Percentiles rank a stretch among this genome's conserved stretches.
Evolutionary conservation across 2,329 filamentous ascomycete genomes (phyloP).

Genomic region (Nectriaceae sp.): DNA sequence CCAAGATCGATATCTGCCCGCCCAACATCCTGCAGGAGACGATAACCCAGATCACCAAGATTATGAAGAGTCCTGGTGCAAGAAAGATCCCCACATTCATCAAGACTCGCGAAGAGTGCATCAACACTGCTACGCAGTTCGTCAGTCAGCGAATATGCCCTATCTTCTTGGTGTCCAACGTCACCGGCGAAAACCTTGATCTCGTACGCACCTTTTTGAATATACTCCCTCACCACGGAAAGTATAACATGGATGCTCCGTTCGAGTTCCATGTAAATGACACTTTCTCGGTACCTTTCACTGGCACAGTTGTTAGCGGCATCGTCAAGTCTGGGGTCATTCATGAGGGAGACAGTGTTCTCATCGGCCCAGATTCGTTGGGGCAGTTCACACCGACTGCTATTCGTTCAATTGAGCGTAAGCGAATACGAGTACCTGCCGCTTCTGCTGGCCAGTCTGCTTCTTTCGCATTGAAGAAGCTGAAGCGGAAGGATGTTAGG

Average conservation of each 20-base stretch:
- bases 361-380: slow-evolving; percentile 87
- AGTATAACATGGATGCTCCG: slow-evolving; percentile 83
- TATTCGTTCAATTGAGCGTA: slow-evolving; percentile 91
- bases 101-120: slow-evolving; percentile 85
- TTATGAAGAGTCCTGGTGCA: slow-evolving; percentile 90
- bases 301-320: slow-evolving; percentile 93
- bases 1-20: slow-evolving; percentile 98
- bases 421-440: slow-evolving; percentile 84
- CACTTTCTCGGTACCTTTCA: slow-evolving; percentile 96
- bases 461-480: slow-evolving; percentile 84
- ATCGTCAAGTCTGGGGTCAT: slow-evolving; percentile 87
- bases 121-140: slow-evolving; percentile 95
- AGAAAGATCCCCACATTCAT: slow-evolving; percentile 96
- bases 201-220: slow-evolving; percentile 92
- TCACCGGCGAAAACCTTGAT: slow-evolving; percentile 88
- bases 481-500: slow-evolving; percentile 87
- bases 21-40: slow-evolving; percentile 95
- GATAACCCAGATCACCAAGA: slow-evolving; percentile 85
- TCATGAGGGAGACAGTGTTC: slow-evolving; percentile 85
- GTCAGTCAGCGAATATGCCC: slow-evolving; percentile 94
- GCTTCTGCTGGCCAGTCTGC: slow-evolving; percentile 91
- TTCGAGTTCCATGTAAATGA: slow-evolving; percentile 98
- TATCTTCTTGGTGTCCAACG: slow-evolving; percentile 97
- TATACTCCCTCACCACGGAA: slow-evolving; percentile 90
- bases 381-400: slow-evolving; percentile 87